Evolutionary conservation across 805 yeast species (phyloP), one percentile per base, ranked within the genome.

Genomic region (Metschnikowia picachoensis): DNA sequence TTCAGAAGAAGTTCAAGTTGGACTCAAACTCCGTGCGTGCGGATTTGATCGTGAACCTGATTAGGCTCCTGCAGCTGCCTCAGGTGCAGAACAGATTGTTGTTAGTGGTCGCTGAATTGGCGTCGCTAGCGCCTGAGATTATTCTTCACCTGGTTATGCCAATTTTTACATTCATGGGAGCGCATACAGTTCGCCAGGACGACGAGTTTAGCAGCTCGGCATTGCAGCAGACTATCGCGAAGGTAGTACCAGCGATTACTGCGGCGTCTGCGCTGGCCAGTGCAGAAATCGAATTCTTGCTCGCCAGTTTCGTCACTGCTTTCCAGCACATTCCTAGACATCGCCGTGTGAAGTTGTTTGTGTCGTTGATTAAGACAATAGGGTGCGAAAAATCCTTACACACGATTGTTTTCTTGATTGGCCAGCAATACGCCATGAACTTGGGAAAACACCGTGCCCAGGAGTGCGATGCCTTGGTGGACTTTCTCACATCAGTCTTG

Each of bases 81-180:
- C 98, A 92, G 65, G 95, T 91, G 27, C 99, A 94, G 68, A 94
- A 94, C 68, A 79, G 90, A 55, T 68, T 92, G 41, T 71, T 94
- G 48, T 70, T 92, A 48, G 92, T 94, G 27, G 82, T 94, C 55
- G 86, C 97, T 2, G 85, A 89, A 40, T 71, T 94, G 55, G 98
- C 98, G 0, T 74, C 89, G 0, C 68, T 94, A 46, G 87, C 92
- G 11, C 97, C 98, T 8, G 97, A 92, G 60, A 80, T 86, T 29
- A 90, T 94, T 28, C 72, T 94, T 44, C 98, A 94, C 67, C 87
- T 97, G 2, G 96, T 94, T 8, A 94, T 94, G 99, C 99, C 99
- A n/a, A 92, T 94, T 42, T 94, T 94, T 73, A 94, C 99, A 1
- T 94, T 94, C 59, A 94, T 94, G 98, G 99, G 99, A 49, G 96